Base-by-base conservation (phyloP, 352 stramenopile species). In the Plasmopara halstedii region DNA sequence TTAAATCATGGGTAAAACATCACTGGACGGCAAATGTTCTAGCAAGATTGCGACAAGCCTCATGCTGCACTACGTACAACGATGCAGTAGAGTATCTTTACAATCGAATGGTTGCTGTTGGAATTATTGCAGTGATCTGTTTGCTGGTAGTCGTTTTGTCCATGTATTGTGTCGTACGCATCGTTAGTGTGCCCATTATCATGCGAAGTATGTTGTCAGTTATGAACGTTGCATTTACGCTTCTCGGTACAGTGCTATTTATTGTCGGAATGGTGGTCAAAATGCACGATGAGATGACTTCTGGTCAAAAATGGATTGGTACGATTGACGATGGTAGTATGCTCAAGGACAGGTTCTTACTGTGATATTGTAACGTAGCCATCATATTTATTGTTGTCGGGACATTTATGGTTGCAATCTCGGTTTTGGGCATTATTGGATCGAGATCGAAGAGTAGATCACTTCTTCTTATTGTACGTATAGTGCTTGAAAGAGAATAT, bases 171-270 rank as follows among this genome's bases (percentile, higher is more conserved):
- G 72, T 88, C 32, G 53, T 93, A 18, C 75, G 77, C 53, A 89
- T 93, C 54, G 74, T 88, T 27, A 88, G 76, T n/a, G 71, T 93
- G 26, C 81, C 81, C 6, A 87, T 90, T 57, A 70, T 93, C 44
- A 90, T 93, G 78, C 83, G 83, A 51, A 83, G 67, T 52, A 73
- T 93, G 63, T 61, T 90, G 44, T 75, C 72, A 3, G 72, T 90
- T 23, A 69, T 85, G 56, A 90, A 88, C 57, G 58, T 60, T 22
- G 61, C 80, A 44, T 93, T 89, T 46, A 59, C 81, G 19, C 46
- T 73, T 13, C 61, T 90, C 10, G 81, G 78, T 49, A 55, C 51
- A 4, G 74, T 57, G 1, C 60, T 86, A 18, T 81, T 89, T 44
- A 45, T 53, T 21, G 81, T 81, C 35, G 81, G 77, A 1, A 39